Base-by-base conservation (phyloP, 163 green algal genomes). In the Picocystis sp. region DNA sequence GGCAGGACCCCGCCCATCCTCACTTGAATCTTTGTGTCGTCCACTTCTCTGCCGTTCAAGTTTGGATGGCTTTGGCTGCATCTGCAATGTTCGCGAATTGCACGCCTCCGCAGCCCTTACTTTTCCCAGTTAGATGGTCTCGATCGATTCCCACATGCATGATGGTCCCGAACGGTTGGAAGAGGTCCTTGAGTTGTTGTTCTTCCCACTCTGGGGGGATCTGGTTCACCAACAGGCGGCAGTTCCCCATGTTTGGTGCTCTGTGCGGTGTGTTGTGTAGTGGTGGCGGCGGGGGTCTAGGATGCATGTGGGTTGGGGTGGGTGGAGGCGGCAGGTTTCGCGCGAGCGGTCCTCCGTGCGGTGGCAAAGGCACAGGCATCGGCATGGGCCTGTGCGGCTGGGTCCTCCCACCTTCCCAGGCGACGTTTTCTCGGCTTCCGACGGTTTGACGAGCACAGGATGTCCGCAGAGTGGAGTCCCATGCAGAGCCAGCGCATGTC, bases 391-490 rank as follows among this genome's bases (percentile, higher is more conserved):
- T 45, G 43, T 13, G 66, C 76, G 9, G 50, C 51, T 1, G 45
- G 47, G 52, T 88, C 77, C 1, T 66, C 64, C 9, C 49, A 52
- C 19, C 81, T 60, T 96, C 83, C 87, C 86, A 93, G 29, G 77
- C 80, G 46, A 95, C 52, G 65, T 97, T 97, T 92, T 90, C 73
- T 86, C 78, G 1, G 79, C 76, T 66, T 98, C 89, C 19, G 76
- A 85, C 24, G 77, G 70, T 72, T 94, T 95, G 3, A 98, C 89
- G 75, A 92, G 89, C 0, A 97, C 78, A 2, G 83, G 61, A 73
- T 90, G 80, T 19, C 75, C 77, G 65, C 84, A 71, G 22, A 96
- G 58, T 0, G 74, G 46, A 58, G 89, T 76, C 1, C 89, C 89
- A 3, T 79, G 87, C 22, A 98, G 75, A 10, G 74, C 71, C 52